Conservation (phyloP, 305 asterid genomes). For the Fraxinus floribunda region DNA sequence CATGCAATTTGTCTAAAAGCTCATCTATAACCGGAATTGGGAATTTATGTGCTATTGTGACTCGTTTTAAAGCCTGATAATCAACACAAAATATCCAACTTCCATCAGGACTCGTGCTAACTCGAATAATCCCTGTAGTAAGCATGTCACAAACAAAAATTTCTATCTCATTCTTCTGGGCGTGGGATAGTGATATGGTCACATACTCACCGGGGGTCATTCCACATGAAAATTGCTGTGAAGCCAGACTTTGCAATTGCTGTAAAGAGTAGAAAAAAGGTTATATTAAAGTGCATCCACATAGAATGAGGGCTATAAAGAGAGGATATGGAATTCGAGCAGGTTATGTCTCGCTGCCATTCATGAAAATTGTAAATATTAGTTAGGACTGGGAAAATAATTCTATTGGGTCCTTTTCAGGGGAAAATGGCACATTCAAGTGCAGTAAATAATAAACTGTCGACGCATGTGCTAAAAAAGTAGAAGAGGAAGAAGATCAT, state of each 20-base stretch:
- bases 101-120: neutral
- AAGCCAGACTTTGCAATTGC: neutral
- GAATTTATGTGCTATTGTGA: neutral
- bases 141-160: neutral
- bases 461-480: neutral
- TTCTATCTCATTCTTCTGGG: neutral
- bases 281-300: neutral
- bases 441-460: neutral
- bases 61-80: neutral
- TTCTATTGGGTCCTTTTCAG: neutral
- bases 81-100: neutral
- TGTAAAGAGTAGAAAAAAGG: neutral
- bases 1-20: neutral
- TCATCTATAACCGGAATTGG: neutral
- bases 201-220: neutral
- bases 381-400: slow-evolving; percentile 11
- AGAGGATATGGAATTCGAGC: neutral
- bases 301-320: neutral
- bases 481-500: neutral
- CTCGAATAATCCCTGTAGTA: neutral
- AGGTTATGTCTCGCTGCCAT: neutral
- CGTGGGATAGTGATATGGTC: neutral
- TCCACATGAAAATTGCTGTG: neutral
- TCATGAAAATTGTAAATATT: neutral
- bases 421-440: neutral